Conservation (phyloP, 1,139 yeast genomes). For the Saccharomyces uvarum region DNA sequence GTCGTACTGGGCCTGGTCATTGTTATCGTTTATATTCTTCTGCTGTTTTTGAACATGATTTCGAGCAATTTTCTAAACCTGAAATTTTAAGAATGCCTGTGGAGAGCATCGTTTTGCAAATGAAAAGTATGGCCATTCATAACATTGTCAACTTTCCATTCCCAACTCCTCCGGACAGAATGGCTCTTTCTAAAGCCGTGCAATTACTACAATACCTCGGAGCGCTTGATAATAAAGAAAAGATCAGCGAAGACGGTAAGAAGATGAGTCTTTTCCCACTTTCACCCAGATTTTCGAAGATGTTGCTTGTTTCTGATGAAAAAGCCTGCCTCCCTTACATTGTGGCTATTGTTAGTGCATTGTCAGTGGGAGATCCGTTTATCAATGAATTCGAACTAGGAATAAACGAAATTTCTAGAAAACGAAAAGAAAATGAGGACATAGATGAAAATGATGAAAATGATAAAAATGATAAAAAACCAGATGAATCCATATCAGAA, state of each 20-base stretch:
- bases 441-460: slow-evolving; percentile 18
- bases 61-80: slow-evolving; percentile 74
- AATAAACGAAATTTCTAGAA: slow-evolving; percentile 28
- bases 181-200: slow-evolving; percentile 57
- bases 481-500: slow-evolving; percentile 24
- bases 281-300: slow-evolving; percentile 88
- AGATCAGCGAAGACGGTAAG: slow-evolving; percentile 69
- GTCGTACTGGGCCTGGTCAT: slow-evolving; percentile 99
- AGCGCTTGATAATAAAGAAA: slow-evolving; percentile 52
- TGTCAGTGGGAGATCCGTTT: slow-evolving; percentile 92
- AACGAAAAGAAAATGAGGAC: slow-evolving; percentile 22
- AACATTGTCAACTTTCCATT: slow-evolving; percentile 88
- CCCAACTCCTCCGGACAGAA: slow-evolving; percentile 84
- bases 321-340: slow-evolving; percentile 77
- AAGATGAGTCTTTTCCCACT: slow-evolving; percentile 88
- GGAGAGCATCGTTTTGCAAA: slow-evolving; percentile 84
- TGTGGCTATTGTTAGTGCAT: slow-evolving; percentile 82
- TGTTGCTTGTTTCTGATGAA: slow-evolving; percentile 83
- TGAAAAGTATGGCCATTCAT: slow-evolving; percentile 97
- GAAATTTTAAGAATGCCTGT: slow-evolving; percentile 94
- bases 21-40: slow-evolving; percentile 89
- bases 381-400: slow-evolving; percentile 67
- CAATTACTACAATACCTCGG: slow-evolving; percentile 64
- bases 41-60: slow-evolving; percentile 87
- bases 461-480: not conserved